Evolutionary conservation across 495 filamentous ascomycete species (phyloP).

Genomic region (Coniosporium apollinis): DNA sequence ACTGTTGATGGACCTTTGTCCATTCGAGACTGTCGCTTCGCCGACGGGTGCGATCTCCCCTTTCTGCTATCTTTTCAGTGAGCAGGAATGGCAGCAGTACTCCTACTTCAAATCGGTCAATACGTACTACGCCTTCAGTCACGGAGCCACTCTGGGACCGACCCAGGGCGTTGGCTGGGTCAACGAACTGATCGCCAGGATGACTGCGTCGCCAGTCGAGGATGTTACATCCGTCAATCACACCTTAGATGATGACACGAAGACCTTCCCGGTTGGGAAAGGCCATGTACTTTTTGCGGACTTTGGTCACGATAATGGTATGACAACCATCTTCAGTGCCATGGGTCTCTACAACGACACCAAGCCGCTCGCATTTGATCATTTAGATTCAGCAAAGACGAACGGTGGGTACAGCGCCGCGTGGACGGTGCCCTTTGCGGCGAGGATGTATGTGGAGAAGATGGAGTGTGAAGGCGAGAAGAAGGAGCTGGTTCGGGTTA

Average conservation of each 20-base stretch:
- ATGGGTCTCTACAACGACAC: constrained; percentile 57
- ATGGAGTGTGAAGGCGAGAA: constrained; percentile 41
- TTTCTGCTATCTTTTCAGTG: constrained; percentile 59
- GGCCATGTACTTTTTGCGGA: constrained; percentile 65
- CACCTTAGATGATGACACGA: constrained; percentile 43
- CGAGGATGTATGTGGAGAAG: constrained; percentile 67
- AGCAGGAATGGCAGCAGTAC: constrained; percentile 53
- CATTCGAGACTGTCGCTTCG: constrained; percentile 56
- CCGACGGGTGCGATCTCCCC: constrained; percentile 29
- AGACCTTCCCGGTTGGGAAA: constrained; percentile 51
- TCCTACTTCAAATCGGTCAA: constrained; percentile 58
- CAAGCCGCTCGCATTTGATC: constrained; percentile 27
- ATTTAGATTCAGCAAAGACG: neutral
- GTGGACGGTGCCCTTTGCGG: constrained; percentile 69
- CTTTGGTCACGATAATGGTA: constrained; percentile 78
- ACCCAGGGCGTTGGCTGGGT: constrained; percentile 72
- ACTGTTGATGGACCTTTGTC: constrained; percentile 69
- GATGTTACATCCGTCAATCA: constrained; percentile 56
- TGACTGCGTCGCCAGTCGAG: constrained; percentile 46
- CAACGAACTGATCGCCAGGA: constrained; percentile 69
- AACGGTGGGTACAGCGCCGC: constrained; percentile 41
- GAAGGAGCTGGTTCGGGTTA: constrained; percentile 49
- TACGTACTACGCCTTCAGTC: constrained; percentile 67
- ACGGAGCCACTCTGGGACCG: constrained; percentile 58
- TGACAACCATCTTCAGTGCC: constrained; percentile 54